Conservation (phyloP, 148 eudicot genomes). For the Hydrangea macrophylla region DNA sequence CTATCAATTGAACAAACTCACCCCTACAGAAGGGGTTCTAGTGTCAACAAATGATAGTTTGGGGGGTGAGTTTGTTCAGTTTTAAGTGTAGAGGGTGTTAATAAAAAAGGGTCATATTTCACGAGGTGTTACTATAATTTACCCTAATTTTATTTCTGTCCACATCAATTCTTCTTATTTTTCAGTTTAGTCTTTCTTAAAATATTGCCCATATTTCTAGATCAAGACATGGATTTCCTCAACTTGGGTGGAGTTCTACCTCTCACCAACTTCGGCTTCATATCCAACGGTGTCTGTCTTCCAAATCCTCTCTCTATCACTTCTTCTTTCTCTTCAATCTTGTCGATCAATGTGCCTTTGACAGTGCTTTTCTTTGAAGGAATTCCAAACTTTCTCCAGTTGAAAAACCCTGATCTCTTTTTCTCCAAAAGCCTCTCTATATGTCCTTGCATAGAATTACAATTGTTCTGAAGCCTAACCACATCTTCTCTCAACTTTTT, state of each 20-base stretch:
- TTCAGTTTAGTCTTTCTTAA: too few species aligned
- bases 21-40: too few species aligned
- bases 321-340: constrained; percentile 22
- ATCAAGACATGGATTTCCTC: constrained; percentile 70
- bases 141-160: too few species aligned
- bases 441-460: constrained; percentile 51
- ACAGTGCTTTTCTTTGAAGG: constrained; percentile 23
- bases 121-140: too few species aligned
- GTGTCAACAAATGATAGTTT: too few species aligned
- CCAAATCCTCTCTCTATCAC: constrained; percentile 34
- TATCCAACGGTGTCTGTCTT: constrained; percentile 35
- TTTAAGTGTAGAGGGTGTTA: too few species aligned
- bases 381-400: constrained; percentile 56
- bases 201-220: too few species aligned
- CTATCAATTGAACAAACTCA: too few species aligned
- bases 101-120: too few species aligned
- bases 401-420: constrained; percentile 52
- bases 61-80: too few species aligned
- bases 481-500: constrained; percentile 69
- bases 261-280: constrained; percentile 26
- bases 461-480: constrained; percentile 58
- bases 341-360: constrained; percentile 14
- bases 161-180: too few species aligned
- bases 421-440: constrained; percentile 53
- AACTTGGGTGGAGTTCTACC: constrained; percentile 43